Evolutionary conservation across 176 grass and related monocot genomes (phyloP).

Genomic region (Chrysopogon serrulatus): DNA sequence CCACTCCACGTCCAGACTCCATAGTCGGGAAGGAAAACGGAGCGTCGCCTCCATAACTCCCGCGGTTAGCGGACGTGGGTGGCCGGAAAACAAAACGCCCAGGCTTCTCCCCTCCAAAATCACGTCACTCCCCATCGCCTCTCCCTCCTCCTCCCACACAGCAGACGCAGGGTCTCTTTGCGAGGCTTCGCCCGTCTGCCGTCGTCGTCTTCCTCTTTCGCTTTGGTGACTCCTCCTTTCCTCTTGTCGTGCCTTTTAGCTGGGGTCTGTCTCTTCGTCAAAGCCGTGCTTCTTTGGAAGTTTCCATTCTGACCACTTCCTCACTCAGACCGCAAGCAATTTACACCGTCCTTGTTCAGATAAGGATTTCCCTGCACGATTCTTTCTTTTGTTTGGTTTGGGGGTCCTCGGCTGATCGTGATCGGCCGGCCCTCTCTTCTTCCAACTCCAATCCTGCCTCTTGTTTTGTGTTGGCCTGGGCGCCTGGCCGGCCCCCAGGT

Average conservation of each 20-base stretch:
- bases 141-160: background rate
- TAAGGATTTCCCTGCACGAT: background rate
- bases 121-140: background rate
- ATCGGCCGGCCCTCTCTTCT: background rate
- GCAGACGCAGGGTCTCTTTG: background rate
- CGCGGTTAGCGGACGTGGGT: background rate
- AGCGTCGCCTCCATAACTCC: conserved; percentile 24
- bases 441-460: background rate
- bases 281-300: background rate
- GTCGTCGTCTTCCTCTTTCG: background rate
- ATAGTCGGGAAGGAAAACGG: background rate
- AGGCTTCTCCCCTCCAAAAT: background rate
- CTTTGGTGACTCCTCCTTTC: conserved; percentile 24
- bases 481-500: background rate
- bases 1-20: background rate
- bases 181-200: background rate
- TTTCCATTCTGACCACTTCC: conserved; percentile 18
- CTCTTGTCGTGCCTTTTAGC: background rate
- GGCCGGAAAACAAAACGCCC: background rate
- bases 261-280: conserved; percentile 23
- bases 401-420: background rate
- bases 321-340: no score
- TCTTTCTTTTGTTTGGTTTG: background rate
- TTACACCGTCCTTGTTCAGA: background rate
- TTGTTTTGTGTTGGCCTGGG: background rate